Percentiles rank a stretch among this genome's conserved stretches.
Evolutionary conservation across 2,329 filamentous ascomycete species (phyloP).

Genomic region (Cladosporium sp.): DNA sequence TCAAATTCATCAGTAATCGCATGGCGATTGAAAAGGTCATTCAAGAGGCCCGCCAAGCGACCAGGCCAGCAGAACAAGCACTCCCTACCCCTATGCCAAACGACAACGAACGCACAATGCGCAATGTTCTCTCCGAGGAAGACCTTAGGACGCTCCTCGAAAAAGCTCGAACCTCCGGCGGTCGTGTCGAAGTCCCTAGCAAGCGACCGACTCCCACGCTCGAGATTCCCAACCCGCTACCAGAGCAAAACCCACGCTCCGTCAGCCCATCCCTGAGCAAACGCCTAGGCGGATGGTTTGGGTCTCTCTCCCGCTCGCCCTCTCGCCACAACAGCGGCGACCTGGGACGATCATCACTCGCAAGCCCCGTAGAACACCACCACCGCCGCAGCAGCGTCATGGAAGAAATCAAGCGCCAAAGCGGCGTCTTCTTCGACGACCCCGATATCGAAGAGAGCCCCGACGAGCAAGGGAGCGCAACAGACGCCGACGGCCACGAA

Average conservation of each 20-base stretch:
- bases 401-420: slow-evolving; percentile 43
- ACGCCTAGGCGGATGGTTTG: slow-evolving; percentile 29
- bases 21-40: slow-evolving; percentile 74
- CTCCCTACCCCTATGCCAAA: slow-evolving; percentile 26
- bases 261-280: slow-evolving; percentile 29
- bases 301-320: slow-evolving; percentile 16
- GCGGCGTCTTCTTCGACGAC: slow-evolving; percentile 46
- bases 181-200: slow-evolving; percentile 20
- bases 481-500: slow-evolving; percentile 12
- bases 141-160: slow-evolving; percentile 41
- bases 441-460: slow-evolving; percentile 25
- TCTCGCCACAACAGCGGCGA: slow-evolving; percentile 20
- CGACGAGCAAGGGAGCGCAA: slow-evolving; percentile 17
- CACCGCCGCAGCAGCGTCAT: slow-evolving; percentile 33
- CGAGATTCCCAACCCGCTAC: not conserved
- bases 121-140: slow-evolving; percentile 42
- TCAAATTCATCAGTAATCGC: slow-evolving; percentile 86
- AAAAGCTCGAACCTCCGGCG: slow-evolving; percentile 29
- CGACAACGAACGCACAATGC: slow-evolving; percentile 15
- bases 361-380: not conserved
- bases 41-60: slow-evolving; percentile 51
- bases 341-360: not conserved
- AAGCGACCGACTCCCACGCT: not conserved
- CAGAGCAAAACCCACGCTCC: not conserved
- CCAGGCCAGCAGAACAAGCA: slow-evolving; percentile 29